phyloP scores from a whole-genome alignment of 306 rosid genomes.

The Urtica urens region DNA sequence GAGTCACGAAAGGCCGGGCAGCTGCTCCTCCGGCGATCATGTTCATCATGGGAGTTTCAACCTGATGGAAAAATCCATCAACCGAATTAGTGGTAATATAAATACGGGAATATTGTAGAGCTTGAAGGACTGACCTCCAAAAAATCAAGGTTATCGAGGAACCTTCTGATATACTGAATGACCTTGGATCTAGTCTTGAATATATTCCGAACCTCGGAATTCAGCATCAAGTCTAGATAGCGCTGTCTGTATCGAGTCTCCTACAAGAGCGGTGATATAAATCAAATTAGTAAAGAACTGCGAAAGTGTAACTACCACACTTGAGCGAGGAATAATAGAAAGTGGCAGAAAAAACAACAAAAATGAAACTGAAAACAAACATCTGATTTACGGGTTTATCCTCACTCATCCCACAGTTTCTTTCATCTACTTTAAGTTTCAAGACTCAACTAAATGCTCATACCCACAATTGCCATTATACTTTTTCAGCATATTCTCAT shows the following conservation, averaged over 20 bases:
- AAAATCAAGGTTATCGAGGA: slow-evolving; percentile 65
- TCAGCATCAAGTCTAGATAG: slow-evolving; percentile 80
- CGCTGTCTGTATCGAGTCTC: slow-evolving; percentile 90
- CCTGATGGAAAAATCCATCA: slow-evolving; percentile 28
- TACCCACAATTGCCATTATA: too few species aligned
- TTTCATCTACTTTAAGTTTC: too few species aligned
- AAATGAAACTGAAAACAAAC: too few species aligned
- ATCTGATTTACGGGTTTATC: too few species aligned
- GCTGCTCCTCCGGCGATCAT: slow-evolving; percentile 97
- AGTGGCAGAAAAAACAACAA: too few species aligned
- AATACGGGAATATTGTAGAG: neutral
- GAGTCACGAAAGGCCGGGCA: slow-evolving; percentile 87
- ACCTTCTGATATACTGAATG: slow-evolving; percentile 47
- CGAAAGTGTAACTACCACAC: too few species aligned
- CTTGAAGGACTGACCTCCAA: slow-evolving; percentile 58
- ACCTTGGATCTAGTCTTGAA: slow-evolving; percentile 65
- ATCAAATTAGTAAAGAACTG: neutral
- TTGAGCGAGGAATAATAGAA: too few species aligned
- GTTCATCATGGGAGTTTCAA: slow-evolving; percentile 98
- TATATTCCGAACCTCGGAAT: slow-evolving; percentile 66
- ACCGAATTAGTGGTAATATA: too few species aligned
- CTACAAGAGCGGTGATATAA: slow-evolving; percentile 18
- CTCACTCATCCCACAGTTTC: too few species aligned
- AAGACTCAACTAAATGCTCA: too few species aligned
- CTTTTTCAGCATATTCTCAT: too few species aligned